Percentiles rank a stretch among this genome's conserved stretches.
phyloP scores from a whole-genome alignment of 2,329 filamentous ascomycete genomes.

The Sarocladiaceae sp. region DNA sequence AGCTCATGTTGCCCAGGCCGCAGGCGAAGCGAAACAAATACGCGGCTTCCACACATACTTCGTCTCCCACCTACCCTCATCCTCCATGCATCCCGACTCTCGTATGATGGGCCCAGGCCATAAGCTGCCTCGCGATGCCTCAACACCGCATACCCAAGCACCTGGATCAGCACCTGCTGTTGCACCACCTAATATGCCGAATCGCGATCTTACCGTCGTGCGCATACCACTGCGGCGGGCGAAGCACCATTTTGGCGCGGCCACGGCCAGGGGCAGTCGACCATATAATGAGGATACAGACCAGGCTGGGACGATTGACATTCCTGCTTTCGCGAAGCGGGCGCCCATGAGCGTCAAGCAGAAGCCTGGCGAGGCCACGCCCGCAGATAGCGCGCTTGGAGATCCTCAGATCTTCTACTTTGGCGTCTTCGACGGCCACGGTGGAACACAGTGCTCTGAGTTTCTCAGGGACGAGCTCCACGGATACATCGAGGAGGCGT shows the following conservation, averaged over 20 bases:
- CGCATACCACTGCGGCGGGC: constrained; percentile 88
- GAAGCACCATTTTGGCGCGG: constrained; percentile 90
- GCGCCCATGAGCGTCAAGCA: constrained; percentile 59
- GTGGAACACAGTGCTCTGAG: constrained; percentile 79
- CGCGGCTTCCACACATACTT: constrained; percentile 90
- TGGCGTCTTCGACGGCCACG: constrained; percentile 92
- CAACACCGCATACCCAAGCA: constrained; percentile 63
- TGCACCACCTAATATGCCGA: constrained; percentile 52
- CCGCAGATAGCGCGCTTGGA: constrained; percentile 70
- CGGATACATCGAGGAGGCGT: constrained; percentile 79
- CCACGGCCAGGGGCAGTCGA: constrained; percentile 71
- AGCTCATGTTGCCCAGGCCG: background rate
- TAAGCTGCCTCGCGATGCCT: constrained; percentile 79
- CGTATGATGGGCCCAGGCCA: constrained; percentile 61
- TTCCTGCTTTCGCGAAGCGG: constrained; percentile 86
- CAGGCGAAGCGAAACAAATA: background rate
- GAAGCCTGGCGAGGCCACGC: constrained; percentile 53
- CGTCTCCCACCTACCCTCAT: constrained; percentile 89
- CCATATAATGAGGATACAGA: constrained; percentile 91
- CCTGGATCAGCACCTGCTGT: constrained; percentile 50
- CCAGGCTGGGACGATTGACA: constrained; percentile 87
- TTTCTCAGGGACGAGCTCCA: constrained; percentile 83
- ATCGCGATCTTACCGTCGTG: constrained; percentile 82
- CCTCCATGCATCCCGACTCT: constrained; percentile 85
- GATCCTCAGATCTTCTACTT: constrained; percentile 98